A percentile compares a stretch with the other conserved stretches of the same genome.
phyloP scores from a whole-genome alignment of 129 eudicot species.

The Pseudognaphalium luteoalbum region DNA sequence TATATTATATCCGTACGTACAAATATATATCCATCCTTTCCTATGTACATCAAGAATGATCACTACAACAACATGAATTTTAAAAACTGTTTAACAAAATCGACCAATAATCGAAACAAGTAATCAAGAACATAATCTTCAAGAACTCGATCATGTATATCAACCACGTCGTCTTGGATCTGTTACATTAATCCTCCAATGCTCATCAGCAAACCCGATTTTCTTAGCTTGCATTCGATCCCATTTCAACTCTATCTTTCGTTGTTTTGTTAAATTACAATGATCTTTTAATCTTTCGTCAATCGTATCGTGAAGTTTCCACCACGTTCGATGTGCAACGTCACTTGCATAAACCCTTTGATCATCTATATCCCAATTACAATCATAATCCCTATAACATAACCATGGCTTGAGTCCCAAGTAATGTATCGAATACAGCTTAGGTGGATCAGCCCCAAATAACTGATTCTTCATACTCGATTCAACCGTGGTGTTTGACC shows the following conservation, averaged over 20 bases:
- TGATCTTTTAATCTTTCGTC: constrained; percentile 48
- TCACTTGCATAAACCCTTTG: constrained; percentile 82
- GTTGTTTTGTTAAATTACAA: constrained; percentile 55
- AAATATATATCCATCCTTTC: neutral
- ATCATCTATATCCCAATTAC: constrained; percentile 75
- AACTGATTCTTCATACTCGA: constrained; percentile 65
- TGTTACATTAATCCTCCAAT: constrained; percentile 79
- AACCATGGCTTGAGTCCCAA: constrained; percentile 91
- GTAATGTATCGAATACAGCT: constrained; percentile 74
- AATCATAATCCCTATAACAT: constrained; percentile 85
- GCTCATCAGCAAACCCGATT: constrained; percentile 48
- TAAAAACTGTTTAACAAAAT: neutral
- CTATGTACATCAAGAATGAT: constrained; percentile 38
- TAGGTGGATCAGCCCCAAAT: constrained; percentile 81
- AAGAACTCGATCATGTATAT: constrained; percentile 11
- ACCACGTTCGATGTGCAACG: constrained; percentile 74
- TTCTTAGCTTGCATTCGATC: constrained; percentile 57
- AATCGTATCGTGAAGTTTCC: constrained; percentile 79
- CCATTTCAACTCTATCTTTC: constrained; percentile 74
- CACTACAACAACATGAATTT: constrained; percentile 6
- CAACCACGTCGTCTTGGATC: constrained; percentile 58
- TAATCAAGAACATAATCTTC: constrained; percentile 10
- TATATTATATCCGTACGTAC: constrained; percentile 26
- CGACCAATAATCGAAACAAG: constrained; percentile 18
- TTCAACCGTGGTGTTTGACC: constrained; percentile 71